Base-by-base conservation (phyloP, 2,329 filamentous ascomycete genomes). In the Pseudocercospora musae region DNA sequence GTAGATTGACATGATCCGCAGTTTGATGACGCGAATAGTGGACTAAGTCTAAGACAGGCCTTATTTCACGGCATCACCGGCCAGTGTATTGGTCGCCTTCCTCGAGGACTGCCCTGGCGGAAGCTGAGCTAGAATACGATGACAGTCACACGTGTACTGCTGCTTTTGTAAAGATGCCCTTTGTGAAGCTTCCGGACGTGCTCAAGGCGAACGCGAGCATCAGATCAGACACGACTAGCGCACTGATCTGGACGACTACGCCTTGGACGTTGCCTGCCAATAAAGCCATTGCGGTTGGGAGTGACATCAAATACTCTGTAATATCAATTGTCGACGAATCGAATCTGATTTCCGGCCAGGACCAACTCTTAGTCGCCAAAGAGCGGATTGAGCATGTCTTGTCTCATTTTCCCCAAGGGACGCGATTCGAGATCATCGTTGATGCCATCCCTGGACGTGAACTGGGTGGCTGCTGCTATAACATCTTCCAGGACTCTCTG, bases 171-270 rank as follows among this genome's bases (percentile, higher is more conserved):
- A 88, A 86, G 63, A 96, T 96, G 71, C 90, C 88, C 0, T 81
- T 97, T 27, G 75, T 76, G 0, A 70, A 77, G 9, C 60, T 86
- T 11, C 79, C 82, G 0, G 72, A 78, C 7, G 72, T 77, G 23
- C 68, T 88, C 8, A 58, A 65, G 25, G 56, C 65, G 0, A 62
- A 71, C 18, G 68, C 75, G 2, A 67, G 73, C 25, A 69, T 81
- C 3, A 74, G 84, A 21, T 68, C 76, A 5, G 81, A 82, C 3
- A 78, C 81, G 4, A 73, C 97, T 10, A 89, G 84, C 74, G 91
- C 90, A n/a, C 84, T 95, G n/a, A 91, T 98, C 57, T 99, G 95
- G 95, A 99, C 95, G 1, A 99, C 95, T 0, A 99, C 95, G 0
- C 95, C 95, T 0, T 99, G 95, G 95, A 99, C 95, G 0, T 80